Evolutionary conservation across 768 basidiomycete genomes (phyloP), one percentile per base, ranked within the genome.

Genomic region (Dacryopinax primogenitus): DNA sequence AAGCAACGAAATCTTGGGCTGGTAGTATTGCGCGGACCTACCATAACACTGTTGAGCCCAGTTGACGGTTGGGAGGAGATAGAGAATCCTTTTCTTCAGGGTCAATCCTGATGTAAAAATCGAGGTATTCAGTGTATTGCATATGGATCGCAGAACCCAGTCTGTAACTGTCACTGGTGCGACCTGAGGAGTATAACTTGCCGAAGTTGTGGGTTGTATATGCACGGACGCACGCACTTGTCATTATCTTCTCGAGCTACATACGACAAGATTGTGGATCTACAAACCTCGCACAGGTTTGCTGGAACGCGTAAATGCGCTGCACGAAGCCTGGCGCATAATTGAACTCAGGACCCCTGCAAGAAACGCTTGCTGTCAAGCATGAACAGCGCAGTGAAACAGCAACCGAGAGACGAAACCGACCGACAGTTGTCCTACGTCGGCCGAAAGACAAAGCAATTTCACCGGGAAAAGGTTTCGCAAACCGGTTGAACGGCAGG

Each of bases 1-100:
- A 13, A 73, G 28, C 69, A 71, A 6, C 71, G 78, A 33, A 64
- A 67, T 35, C 69, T 98, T 2, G 95, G 95, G 15, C 78, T 98
- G 12, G 89, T 86, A 2, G 95, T 98, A 39, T 83, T 96, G 23
- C 82, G 95, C 47, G 95, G 95, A 12, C 94, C 95, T 0, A 95
- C 94, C 66, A 87, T 98, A 72, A 94, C 92, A 0, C 82, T 98
- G 6, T 80, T 98, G 66, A 93, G 90, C 72, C 95, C 95, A 1
- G 88, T 93, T 13, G 95, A 98, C 69, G 95, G 95, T 65, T 92
- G 85, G 65, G 92, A 94, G 74, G 92, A 94, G 74, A 94, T 95
- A 64, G 85, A 87, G 15, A 94, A 95, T 74, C 92, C 92, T 1
- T 95, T 95, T 78, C 69, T 68, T 0, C 66, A 67, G 28, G 70